Evolutionary conservation across 495 filamentous ascomycete species (phyloP).

Genomic region (Geoglossum glabrum): DNA sequence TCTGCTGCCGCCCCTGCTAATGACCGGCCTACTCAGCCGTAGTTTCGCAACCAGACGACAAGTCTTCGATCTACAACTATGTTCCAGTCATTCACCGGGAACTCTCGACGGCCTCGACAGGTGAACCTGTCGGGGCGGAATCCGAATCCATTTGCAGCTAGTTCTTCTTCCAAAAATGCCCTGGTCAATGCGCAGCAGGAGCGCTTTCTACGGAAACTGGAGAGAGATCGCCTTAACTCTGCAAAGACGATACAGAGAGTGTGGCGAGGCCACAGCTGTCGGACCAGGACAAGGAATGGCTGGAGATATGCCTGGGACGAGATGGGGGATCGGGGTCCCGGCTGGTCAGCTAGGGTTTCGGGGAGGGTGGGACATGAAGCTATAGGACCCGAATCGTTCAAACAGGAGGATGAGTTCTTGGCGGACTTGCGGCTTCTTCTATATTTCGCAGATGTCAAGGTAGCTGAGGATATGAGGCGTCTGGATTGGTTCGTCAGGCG

Average conservation of each 20-base stretch:
- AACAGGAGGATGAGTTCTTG: conserved; percentile 5
- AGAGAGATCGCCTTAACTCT: conserved; percentile 60
- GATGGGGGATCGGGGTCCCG: conserved; percentile 5
- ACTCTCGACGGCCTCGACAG: conserved; percentile 63
- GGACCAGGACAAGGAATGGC: conserved; percentile 31
- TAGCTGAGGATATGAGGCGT: conserved; percentile 14
- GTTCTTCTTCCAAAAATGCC: conserved; percentile 36
- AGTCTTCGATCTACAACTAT: conserved; percentile 25
- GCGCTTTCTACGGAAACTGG: conserved; percentile 55
- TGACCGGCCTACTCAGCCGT: background rate
- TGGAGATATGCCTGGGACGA: conserved; percentile 55
- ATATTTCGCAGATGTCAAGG: conserved; percentile 15
- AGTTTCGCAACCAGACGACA: background rate
- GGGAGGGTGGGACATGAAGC: background rate
- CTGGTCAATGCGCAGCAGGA: conserved; percentile 74
- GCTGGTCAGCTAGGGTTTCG: background rate
- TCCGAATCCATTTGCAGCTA: conserved; percentile 49
- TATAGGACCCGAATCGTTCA: background rate
- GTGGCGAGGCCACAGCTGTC: conserved; percentile 62
- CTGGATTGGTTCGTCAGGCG: conserved; percentile 16
- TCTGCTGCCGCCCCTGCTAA: background rate
- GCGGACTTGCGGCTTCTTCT: conserved; percentile 17
- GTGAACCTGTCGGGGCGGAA: conserved; percentile 85
- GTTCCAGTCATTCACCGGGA: conserved; percentile 83
- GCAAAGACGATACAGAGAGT: conserved; percentile 51